Evolutionary conservation across 139 green algal species (phyloP).

Genomic region (Chlorella sp.): DNA sequence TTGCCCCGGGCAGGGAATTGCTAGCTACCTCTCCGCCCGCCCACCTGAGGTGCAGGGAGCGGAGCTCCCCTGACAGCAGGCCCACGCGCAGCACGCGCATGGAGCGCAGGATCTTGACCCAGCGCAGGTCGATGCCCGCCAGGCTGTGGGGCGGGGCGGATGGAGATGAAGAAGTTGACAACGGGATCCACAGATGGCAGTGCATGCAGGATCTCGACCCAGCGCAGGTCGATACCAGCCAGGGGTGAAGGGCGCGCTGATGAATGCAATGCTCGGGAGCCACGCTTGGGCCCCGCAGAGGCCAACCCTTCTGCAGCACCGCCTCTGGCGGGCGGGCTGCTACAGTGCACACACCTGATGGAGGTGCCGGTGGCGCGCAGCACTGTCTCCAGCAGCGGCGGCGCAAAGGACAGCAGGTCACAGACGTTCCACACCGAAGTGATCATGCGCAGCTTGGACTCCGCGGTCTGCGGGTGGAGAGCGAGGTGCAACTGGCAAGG

Average conservation of each 20-base stretch:
- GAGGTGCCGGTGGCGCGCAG: conserved; percentile 32
- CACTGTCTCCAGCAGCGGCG: conserved; percentile 66
- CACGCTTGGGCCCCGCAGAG: too few relatives aligned
- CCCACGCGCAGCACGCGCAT: conserved; percentile 79
- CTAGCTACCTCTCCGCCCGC: too few relatives aligned
- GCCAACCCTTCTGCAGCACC: too few relatives aligned
- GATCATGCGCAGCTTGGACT: conserved; percentile 56
- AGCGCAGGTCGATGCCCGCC: conserved; percentile 69
- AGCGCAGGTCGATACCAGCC: not conserved
- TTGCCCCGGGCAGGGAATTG: too few relatives aligned
- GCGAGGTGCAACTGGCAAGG: too few relatives aligned
- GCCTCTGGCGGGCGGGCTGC: too few relatives aligned
- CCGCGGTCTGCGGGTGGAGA: conserved; percentile 36
- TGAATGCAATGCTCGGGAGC: too few relatives aligned
- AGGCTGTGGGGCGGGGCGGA: conserved; percentile 31
- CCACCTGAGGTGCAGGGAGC: conserved; percentile 64
- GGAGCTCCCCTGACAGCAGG: conserved; percentile 73
- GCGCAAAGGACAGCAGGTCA: conserved; percentile 81
- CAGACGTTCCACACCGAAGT: conserved; percentile 58
- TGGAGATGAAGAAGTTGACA: not conserved
- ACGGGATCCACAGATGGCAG: too few relatives aligned
- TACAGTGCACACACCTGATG: too few relatives aligned
- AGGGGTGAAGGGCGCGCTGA: too few relatives aligned
- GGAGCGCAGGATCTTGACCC: conserved; percentile 79
- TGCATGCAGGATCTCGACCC: too few relatives aligned